Evolutionary conservation across 2,329 filamentous ascomycete genomes (phyloP), one percentile per base, ranked within the genome.

Genomic region (Alternaria tenuissima): DNA sequence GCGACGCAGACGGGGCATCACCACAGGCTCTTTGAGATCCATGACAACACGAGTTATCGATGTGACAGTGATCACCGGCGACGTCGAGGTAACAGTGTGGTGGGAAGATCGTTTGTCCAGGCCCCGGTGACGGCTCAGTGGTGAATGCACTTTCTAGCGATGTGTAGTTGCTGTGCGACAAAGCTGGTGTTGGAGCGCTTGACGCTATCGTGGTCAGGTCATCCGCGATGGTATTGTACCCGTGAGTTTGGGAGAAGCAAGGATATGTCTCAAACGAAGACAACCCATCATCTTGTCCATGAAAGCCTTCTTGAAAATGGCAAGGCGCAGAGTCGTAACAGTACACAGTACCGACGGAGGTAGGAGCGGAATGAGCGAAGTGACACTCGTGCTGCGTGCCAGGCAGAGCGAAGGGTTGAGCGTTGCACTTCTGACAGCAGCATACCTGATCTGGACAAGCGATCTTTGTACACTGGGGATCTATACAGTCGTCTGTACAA

Each of bases 21-120:
- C 70, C 73, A 57, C 74, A 76, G 16, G 68, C 68, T 58, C 71
- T 65, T 38, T 64, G 61, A 9, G 62, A 36, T 2, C 73, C 73
- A 66, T 78, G 76, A 51, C 76, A 78, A 49, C 76, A 78, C 14
- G 74, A 71, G 51, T 76, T 73, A 59, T 75, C 71, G 28, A 76
- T 70, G 54, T 78, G 75, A 65, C 76, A 78, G 57, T 78, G 75
- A 24, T 75, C 76, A 2, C 64, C 67, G 9, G 71, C 65, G 24
- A 75, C 69, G 41, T 74, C 69, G 14, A 76, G 64, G 57, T 69
- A 74, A 58, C 74, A 78, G 32, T 67, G 65, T 20, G 59, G 52
- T 9, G 62, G 39, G 22, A 68, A 67, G 16, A 46, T 52, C 7
- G 60, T 30, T n/a, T 64, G 64, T 2, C 67, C 65, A 30, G 69